These are phyloP conservation scores for Agaricus subrufescens DNA, from an alignment of 768 basidiomycete genomes.

Conservation along the genomic window DNA sequence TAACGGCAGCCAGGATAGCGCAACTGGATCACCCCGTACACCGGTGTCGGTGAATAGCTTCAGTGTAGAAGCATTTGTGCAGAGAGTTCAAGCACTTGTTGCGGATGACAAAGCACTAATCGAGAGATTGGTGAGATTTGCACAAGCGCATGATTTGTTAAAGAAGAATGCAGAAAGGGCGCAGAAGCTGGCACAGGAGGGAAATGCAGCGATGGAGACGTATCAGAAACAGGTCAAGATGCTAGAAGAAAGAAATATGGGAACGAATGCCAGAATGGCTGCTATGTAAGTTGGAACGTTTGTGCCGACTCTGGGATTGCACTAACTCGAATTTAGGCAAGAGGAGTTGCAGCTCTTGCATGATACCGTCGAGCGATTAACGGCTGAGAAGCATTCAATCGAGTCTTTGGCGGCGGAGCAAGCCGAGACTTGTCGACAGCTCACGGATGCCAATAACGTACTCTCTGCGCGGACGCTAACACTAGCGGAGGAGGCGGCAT, in stretches of 20 bases:
- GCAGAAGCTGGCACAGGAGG: constrained; percentile 86
- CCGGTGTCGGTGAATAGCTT: constrained; percentile 30
- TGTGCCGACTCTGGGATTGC: constrained; percentile 1
- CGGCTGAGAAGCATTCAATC: constrained; percentile 61
- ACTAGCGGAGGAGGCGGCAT: constrained; percentile 65
- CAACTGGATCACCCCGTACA: constrained; percentile 19
- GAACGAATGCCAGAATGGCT: constrained; percentile 45
- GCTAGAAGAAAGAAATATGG: constrained; percentile 70
- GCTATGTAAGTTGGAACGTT: constrained; percentile 40
- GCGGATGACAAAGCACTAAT: constrained; percentile 81
- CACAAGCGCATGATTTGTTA: constrained; percentile 83
- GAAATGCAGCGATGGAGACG: constrained; percentile 72
- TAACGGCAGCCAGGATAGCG: constrained; percentile 24
- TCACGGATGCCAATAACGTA: constrained; percentile 74
- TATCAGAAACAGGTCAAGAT: constrained; percentile 86
- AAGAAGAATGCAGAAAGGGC: constrained; percentile 92
- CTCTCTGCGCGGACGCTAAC: constrained; percentile 69
- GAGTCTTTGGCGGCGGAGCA: constrained; percentile 68
- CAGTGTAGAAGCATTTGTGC: constrained; percentile 70
- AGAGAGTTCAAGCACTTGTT: constrained; percentile 76
- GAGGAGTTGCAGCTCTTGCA: constrained; percentile 63
- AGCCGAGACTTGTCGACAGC: constrained; percentile 65
- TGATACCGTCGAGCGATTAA: constrained; percentile 52
- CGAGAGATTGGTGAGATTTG: constrained; percentile 78
- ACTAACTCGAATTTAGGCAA: constrained; percentile 37